These are phyloP conservation scores for Euphorbia peplus DNA, from an alignment of 345 rosid genomes.

Conservation along the genomic window DNA sequence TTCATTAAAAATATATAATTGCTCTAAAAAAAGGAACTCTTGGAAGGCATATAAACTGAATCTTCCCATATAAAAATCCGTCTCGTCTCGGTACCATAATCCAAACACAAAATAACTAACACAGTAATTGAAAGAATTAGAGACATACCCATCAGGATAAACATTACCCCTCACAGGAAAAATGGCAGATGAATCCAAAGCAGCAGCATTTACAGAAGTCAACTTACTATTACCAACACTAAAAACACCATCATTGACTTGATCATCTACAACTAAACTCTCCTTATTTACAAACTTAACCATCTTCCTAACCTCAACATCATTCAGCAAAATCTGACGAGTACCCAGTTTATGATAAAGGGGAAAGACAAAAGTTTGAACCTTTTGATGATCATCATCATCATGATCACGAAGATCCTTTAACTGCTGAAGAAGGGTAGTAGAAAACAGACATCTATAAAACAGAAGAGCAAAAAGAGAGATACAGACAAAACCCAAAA, in stretches of 20 bases:
- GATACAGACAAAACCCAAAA: constrained; percentile 46
- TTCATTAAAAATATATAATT: not conserved
- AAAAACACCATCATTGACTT: constrained; percentile 29
- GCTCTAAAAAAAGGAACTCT: constrained; percentile 10
- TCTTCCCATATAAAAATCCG: not conserved
- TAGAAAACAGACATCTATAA: constrained; percentile 42
- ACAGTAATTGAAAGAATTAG: not conserved
- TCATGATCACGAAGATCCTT: constrained; percentile 40
- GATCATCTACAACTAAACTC: constrained; percentile 27
- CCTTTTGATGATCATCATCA: constrained; percentile 38
- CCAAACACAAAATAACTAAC: not conserved
- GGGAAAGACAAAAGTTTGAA: constrained; percentile 61
- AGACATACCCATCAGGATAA: constrained; percentile 77
- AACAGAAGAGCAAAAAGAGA: constrained; percentile 52
- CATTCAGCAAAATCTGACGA: constrained; percentile 34
- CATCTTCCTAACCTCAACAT: constrained; percentile 39
- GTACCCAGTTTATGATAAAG: constrained; percentile 55
- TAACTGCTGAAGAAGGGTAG: constrained; percentile 37
- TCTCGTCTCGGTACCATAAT: not conserved
- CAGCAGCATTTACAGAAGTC: constrained; percentile 37
- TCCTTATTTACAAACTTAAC: constrained; percentile 44
- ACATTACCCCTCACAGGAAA: constrained; percentile 76
- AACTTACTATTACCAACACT: constrained; percentile 28
- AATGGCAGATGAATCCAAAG: constrained; percentile 50
- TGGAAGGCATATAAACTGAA: not conserved